Percentiles rank a stretch among this genome's conserved stretches.
These are phyloP conservation scores for Colletotrichum liaoningense DNA, from an alignment of 2,329 filamentous ascomycete genomes.

Conservation along the genomic window DNA sequence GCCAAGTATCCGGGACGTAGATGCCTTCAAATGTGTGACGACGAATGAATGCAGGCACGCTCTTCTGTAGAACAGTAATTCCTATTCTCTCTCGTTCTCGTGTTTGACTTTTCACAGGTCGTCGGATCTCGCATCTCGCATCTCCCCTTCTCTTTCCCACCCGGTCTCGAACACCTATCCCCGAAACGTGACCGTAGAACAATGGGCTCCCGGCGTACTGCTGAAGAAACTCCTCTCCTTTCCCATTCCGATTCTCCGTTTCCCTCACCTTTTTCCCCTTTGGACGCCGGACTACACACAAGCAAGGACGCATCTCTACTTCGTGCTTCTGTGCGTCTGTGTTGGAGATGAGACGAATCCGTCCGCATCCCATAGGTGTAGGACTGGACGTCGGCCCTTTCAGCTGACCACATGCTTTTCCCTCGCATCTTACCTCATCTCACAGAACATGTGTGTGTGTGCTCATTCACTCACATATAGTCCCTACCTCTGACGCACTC, in stretches of 20 bases:
- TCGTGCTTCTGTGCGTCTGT: background rate
- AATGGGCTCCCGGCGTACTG: too few relatives aligned
- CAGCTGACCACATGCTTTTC: background rate
- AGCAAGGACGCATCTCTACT: background rate
- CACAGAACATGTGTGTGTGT: background rate
- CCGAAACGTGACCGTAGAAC: background rate
- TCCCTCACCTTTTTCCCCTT: background rate
- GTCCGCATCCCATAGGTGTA: background rate
- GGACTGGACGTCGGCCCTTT: background rate
- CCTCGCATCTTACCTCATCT: background rate
- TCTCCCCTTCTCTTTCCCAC: background rate
- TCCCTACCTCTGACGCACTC: background rate
- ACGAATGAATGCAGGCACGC: too few relatives aligned
- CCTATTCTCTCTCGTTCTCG: background rate
- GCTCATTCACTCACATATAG: too few relatives aligned
- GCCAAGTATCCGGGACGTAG: too few relatives aligned
- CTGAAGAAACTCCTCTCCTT: background rate
- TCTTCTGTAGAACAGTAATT: too few relatives aligned
- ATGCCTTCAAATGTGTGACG: too few relatives aligned
- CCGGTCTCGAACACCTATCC: background rate
- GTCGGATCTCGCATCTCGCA: background rate
- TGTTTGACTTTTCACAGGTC: background rate
- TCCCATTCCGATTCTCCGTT: background rate
- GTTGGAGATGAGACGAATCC: background rate
- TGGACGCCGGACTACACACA: background rate